phyloP scores from a whole-genome alignment of 305 asterid genomes.

The Rubia tinctorum region DNA sequence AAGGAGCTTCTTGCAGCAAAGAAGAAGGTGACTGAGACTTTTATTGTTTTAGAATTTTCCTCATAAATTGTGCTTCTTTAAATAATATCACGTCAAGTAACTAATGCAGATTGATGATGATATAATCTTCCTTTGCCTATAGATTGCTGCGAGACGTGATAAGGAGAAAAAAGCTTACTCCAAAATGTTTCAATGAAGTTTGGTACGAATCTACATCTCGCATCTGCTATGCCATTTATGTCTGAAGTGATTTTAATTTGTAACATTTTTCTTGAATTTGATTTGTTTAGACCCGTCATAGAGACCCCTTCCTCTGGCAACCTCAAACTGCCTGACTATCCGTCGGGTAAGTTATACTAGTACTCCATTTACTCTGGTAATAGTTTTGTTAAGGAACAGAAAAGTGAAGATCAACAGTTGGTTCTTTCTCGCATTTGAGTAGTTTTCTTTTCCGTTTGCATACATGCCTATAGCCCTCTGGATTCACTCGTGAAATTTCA shows the following conservation, averaged over 20 bases:
- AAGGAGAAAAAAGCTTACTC: slow-evolving; percentile 69
- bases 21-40: slow-evolving; percentile 54
- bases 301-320: neutral
- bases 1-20: slow-evolving; percentile 71
- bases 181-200: slow-evolving; percentile 54
- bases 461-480: neutral
- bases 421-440: neutral
- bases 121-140: slow-evolving; percentile 6
- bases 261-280: neutral
- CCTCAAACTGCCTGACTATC: neutral
- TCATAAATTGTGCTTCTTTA: neutral
- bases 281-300: neutral
- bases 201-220: slow-evolving; percentile 21
- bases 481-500: neutral
- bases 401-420: too few species aligned
- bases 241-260: neutral
- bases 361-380: neutral
- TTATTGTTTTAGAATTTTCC: neutral
- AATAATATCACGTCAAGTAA: neutral
- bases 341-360: slow-evolving; percentile 8
- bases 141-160: slow-evolving; percentile 71
- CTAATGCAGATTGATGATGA: slow-evolving; percentile 16
- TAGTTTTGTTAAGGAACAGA: neutral
- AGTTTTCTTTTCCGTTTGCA: neutral
- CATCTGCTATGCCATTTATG: neutral